phyloP scores from a whole-genome alignment of 257 asterid species.

The Salvia hispanica region DNA sequence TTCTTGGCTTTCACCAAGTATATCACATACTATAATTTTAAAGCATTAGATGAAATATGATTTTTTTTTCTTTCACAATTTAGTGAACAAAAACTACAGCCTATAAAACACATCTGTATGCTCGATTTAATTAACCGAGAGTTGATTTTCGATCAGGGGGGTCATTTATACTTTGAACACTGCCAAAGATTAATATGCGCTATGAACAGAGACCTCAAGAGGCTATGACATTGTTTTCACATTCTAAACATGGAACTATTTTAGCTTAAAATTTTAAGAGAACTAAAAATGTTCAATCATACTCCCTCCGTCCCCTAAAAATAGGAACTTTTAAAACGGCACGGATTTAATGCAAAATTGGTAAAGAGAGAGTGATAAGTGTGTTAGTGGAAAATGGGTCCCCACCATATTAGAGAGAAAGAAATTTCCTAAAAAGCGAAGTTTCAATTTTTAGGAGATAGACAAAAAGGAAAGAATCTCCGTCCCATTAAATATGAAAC shows the following conservation, averaged over 20 bases:
- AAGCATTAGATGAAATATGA: background rate
- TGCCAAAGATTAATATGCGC: background rate
- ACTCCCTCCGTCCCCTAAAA: too few relatives aligned
- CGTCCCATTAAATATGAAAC: too few relatives aligned
- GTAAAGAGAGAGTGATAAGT: too few relatives aligned
- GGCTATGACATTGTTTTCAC: background rate
- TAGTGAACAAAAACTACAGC: background rate
- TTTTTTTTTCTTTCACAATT: background rate
- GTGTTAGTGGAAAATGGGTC: too few relatives aligned
- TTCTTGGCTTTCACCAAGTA: background rate
- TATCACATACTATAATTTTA: background rate
- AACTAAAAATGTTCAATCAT: constrained; percentile 4
- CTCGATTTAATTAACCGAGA: background rate
- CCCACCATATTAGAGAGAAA: too few relatives aligned
- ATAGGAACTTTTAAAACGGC: too few relatives aligned
- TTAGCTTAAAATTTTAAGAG: constrained; percentile 7
- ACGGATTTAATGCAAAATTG: too few relatives aligned
- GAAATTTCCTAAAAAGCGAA: too few relatives aligned
- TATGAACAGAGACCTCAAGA: constrained; percentile 1
- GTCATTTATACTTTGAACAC: background rate
- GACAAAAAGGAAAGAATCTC: too few relatives aligned
- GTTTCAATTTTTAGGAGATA: too few relatives aligned
- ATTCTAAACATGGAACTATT: background rate
- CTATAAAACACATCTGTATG: background rate
- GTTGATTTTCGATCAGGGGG: constrained; percentile 2